These are phyloP conservation scores for Neofusicoccum umdonicola DNA, from an alignment of 2,329 filamentous ascomycete species.

Conservation along the genomic window DNA sequence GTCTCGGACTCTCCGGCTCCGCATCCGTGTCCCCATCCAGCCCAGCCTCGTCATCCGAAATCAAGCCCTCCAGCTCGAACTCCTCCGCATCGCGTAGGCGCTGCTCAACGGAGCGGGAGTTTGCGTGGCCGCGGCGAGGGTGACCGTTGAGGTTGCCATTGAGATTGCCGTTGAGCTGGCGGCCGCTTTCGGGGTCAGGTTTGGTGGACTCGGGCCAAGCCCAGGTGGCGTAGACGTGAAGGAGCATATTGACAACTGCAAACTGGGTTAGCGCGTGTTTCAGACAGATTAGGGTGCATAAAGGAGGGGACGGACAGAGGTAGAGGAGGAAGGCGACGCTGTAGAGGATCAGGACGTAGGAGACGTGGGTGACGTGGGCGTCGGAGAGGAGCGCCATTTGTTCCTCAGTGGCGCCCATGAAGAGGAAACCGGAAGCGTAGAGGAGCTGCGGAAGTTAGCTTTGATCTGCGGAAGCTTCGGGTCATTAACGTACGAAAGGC, in stretches of 20 bases:
- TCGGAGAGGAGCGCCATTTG: slow-evolving; percentile 78
- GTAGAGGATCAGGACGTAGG: slow-evolving; percentile 89
- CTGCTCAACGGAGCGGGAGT: slow-evolving; percentile 50
- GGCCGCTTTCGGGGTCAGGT: slow-evolving; percentile 35
- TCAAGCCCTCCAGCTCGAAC: slow-evolving; percentile 88
- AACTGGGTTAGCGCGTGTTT: slow-evolving; percentile 20
- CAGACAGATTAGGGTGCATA: slow-evolving; percentile 7
- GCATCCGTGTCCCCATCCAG: not conserved
- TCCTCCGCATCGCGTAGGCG: slow-evolving; percentile 79
- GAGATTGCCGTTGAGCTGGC: slow-evolving; percentile 24
- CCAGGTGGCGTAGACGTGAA: slow-evolving; percentile 75
- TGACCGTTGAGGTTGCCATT: slow-evolving; percentile 41
- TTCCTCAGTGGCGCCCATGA: slow-evolving; percentile 97
- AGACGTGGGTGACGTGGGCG: slow-evolving; percentile 79
- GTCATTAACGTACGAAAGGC: slow-evolving; percentile 60
- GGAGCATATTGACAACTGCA: slow-evolving; percentile 74
- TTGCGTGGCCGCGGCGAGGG: slow-evolving; percentile 20
- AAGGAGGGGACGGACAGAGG: slow-evolving; percentile 60
- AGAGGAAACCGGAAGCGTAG: slow-evolving; percentile 89
- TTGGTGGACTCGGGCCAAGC: slow-evolving; percentile 44
- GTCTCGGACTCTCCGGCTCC: not conserved
- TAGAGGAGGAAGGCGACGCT: slow-evolving; percentile 88
- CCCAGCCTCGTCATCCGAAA: slow-evolving; percentile 78
- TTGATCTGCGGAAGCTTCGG: not conserved
- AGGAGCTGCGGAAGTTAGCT: slow-evolving; percentile 63